A percentile compares a stretch with the other conserved stretches of the same genome.
Evolutionary conservation across 441 rosid species (phyloP).

Genomic region (Corymbia citriodora): DNA sequence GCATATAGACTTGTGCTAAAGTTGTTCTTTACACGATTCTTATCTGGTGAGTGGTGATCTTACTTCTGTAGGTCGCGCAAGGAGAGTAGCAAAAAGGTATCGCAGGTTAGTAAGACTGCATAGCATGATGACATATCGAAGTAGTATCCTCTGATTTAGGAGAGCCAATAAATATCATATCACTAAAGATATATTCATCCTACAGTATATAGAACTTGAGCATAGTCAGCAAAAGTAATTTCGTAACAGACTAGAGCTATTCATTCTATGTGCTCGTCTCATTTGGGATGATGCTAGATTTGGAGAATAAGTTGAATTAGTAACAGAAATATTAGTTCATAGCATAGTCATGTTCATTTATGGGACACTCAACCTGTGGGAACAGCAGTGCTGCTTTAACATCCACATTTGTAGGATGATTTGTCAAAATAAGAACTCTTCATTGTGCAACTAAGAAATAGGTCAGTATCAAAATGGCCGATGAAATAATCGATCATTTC

Average conservation of each 20-base stretch:
- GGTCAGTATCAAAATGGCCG: not conserved
- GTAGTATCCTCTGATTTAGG: not conserved
- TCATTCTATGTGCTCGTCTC: not conserved
- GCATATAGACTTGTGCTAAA: not conserved
- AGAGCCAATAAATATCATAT: not conserved
- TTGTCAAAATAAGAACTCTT: not conserved
- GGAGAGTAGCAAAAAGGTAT: not conserved
- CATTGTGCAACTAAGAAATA: not conserved
- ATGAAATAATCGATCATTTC: not conserved
- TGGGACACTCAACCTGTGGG: not conserved
- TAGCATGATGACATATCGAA: not conserved
- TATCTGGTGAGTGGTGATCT: not conserved
- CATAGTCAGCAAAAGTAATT: not conserved
- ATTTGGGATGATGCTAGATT: not conserved
- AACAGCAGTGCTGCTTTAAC: not conserved
- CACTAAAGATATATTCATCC: not conserved
- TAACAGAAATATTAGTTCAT: not conserved
- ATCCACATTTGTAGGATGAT: not conserved
- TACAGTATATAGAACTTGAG: not conserved
- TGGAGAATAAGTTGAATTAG: not conserved
- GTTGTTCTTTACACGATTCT: not conserved
- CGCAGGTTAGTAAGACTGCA: not conserved
- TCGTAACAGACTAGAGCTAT: not conserved
- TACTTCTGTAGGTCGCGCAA: not conserved
- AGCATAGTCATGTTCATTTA: not conserved